Evolutionary conservation across 768 basidiomycete species (phyloP).

Genomic region (Cystobasidium onofrii): DNA sequence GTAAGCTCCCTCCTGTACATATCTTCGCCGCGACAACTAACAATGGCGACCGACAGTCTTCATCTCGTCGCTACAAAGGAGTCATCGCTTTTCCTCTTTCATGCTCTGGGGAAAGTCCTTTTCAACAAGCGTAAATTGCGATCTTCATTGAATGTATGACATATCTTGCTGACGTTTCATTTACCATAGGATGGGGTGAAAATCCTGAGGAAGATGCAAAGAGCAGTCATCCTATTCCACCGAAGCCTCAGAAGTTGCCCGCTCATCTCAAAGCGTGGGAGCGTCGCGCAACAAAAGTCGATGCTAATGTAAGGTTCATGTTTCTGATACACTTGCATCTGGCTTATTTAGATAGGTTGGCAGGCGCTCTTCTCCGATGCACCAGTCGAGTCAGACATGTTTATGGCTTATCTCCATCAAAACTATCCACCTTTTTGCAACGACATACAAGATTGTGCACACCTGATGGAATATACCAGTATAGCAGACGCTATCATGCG

Average conservation of each 20-base stretch:
- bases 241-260: constrained; percentile 34
- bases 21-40: neutral
- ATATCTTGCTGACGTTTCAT: neutral
- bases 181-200: constrained; percentile 39
- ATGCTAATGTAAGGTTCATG: constrained; percentile 41
- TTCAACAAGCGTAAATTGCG: constrained; percentile 75
- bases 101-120: constrained; percentile 81
- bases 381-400: constrained; percentile 81
- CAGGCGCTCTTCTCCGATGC: constrained; percentile 71
- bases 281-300: constrained; percentile 39
- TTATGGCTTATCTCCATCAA: constrained; percentile 85
- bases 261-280: constrained; percentile 35
- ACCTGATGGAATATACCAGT: constrained; percentile 65
- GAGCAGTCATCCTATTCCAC: constrained; percentile 1
- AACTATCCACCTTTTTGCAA: constrained; percentile 80
- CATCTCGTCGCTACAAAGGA: constrained; percentile 74
- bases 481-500: constrained; percentile 58
- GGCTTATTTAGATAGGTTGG: neutral
- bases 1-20: constrained; percentile 35
- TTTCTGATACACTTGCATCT: neutral
- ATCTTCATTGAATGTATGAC: neutral
- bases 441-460: constrained; percentile 64
- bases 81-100: constrained; percentile 78
- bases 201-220: constrained; percentile 37
- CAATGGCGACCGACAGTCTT: constrained; percentile 46